These are phyloP conservation scores for Clavispora asparagi DNA, from an alignment of 805 yeast genomes.

Conservation along the genomic window DNA sequence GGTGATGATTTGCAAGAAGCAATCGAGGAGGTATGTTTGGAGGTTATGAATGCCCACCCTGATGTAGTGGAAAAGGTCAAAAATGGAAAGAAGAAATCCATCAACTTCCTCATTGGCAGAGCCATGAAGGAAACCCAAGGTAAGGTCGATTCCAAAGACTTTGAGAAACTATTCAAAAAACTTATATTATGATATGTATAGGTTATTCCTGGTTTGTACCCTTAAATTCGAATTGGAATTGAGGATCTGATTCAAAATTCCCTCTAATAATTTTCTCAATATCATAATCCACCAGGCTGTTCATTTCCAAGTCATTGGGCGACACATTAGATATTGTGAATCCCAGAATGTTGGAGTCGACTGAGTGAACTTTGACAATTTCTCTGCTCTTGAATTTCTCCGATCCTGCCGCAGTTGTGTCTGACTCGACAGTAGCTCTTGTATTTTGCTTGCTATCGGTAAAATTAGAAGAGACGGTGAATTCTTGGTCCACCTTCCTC, in stretches of 20 bases:
- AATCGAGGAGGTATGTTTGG: constrained; percentile 38
- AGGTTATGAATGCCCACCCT: constrained; percentile 41
- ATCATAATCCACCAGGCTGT: neutral
- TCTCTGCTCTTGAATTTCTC: neutral
- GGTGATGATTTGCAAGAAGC: constrained; percentile 31
- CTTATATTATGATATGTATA: constrained; percentile 8
- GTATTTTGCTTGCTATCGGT: constrained; percentile 7
- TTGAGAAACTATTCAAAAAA: constrained; percentile 20
- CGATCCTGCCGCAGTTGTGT: constrained; percentile 1
- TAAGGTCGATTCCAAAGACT: constrained; percentile 34
- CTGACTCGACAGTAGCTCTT: constrained; percentile 8
- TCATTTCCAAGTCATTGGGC: neutral
- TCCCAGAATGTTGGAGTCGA: neutral
- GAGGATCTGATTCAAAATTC: neutral
- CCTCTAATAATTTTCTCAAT: neutral
- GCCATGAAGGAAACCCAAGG: constrained; percentile 83
- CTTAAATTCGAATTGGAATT: neutral
- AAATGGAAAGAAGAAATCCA: constrained; percentile 56
- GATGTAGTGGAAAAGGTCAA: constrained; percentile 54
- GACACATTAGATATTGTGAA: neutral
- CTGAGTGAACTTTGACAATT: neutral
- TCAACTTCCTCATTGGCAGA: constrained; percentile 78
- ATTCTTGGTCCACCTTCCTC: neutral
- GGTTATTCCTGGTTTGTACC: neutral
- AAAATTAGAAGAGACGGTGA: constrained; percentile 7